Evolutionary conservation across 2,329 filamentous ascomycete species (phyloP).

Genomic region (Aspergillus sp.): DNA sequence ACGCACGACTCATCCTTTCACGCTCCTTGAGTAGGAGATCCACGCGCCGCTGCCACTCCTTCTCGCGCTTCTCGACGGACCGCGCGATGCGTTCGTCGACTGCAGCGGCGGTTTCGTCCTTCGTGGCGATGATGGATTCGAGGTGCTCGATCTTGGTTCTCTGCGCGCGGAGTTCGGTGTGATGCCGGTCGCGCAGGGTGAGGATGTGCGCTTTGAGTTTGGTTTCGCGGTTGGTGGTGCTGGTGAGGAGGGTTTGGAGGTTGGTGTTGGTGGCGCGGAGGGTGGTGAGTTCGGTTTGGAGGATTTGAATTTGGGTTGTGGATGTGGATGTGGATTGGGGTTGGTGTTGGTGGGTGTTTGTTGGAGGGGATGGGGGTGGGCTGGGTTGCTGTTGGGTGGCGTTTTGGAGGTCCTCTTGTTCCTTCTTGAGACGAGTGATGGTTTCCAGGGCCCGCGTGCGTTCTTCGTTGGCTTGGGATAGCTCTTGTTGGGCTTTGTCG

Average conservation of each 20-base stretch:
- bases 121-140: conserved; percentile 38
- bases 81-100: conserved; percentile 43
- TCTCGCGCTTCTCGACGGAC: conserved; percentile 45
- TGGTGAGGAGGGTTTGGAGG: conserved; percentile 35
- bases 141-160: conserved; percentile 37
- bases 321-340: conserved; percentile 20
- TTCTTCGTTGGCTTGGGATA: conserved; percentile 34
- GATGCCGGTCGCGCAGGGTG: conserved; percentile 17
- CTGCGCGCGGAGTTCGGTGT: conserved; percentile 29
- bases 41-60: conserved; percentile 45
- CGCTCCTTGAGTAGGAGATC: conserved; percentile 44
- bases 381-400: conserved; percentile 24
- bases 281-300: conserved; percentile 40
- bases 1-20: conserved; percentile 42
- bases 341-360: conserved; percentile 14
- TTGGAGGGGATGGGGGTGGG: conserved; percentile 33
- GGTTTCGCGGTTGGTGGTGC: conserved; percentile 39
- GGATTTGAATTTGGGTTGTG: conserved; percentile 27
- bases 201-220: conserved; percentile 37
- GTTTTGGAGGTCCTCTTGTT: conserved; percentile 16
- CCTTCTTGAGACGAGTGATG: conserved; percentile 33
- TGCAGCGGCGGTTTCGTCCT: conserved; percentile 43
- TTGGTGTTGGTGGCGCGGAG: conserved; percentile 41
- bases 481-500: conserved; percentile 32
- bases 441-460: conserved; percentile 34